These are phyloP conservation scores for Fusarium longipes DNA, from an alignment of 2,329 filamentous ascomycete genomes.

Conservation along the genomic window DNA sequence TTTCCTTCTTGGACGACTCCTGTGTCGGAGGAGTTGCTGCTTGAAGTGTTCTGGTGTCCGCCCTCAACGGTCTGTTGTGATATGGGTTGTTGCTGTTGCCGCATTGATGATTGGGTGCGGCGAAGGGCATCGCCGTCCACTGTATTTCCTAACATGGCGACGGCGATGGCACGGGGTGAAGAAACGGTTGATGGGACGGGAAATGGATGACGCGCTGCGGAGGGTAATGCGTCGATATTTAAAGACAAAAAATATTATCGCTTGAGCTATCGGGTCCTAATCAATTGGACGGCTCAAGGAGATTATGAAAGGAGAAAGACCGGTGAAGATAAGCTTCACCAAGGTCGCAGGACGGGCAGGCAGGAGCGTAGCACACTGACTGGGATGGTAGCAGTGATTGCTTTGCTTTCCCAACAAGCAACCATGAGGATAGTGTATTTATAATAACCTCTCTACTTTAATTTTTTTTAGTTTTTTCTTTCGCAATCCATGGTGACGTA, in stretches of 20 bases:
- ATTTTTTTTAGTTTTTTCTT: conserved; percentile 4
- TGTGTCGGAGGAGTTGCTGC: conserved; percentile 36
- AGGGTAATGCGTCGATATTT: conserved; percentile 9
- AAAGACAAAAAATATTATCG: not conserved
- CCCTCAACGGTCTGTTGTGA: conserved; percentile 41
- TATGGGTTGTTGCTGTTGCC: conserved; percentile 24
- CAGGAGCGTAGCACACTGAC: conserved; percentile 7
- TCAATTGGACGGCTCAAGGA: not conserved
- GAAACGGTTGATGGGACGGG: not conserved
- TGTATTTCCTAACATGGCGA: conserved; percentile 50
- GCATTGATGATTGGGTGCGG: conserved; percentile 47
- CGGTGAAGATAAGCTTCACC: conserved; percentile 17
- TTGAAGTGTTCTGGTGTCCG: conserved; percentile 5
- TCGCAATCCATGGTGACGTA: conserved; percentile 24
- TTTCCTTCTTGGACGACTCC: conserved; percentile 33
- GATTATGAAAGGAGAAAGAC: conserved; percentile 11
- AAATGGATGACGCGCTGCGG: not conserved
- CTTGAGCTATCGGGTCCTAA: conserved; percentile 6
- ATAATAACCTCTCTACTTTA: conserved; percentile 13
- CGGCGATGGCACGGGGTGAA: not conserved
- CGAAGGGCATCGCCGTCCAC: conserved; percentile 50
- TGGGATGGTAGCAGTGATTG: not conserved
- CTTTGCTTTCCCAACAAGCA: not conserved
- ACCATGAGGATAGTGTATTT: conserved; percentile 18
- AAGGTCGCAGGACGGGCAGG: conserved; percentile 2